Conservation (phyloP, 2,329 filamentous ascomycete species). For the Exophiala sp. region DNA sequence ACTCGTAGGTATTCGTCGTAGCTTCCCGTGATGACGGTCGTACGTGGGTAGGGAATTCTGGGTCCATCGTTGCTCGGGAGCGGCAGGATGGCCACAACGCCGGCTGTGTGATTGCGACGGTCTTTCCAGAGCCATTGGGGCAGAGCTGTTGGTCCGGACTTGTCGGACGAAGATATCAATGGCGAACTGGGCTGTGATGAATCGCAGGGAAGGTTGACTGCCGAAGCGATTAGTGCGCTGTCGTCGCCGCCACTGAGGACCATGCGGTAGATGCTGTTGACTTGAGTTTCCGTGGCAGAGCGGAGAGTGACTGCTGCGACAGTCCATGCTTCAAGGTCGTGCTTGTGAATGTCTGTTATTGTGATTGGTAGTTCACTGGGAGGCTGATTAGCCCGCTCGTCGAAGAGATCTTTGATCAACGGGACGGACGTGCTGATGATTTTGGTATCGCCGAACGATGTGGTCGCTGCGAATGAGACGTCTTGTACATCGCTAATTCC, state of each 20-base stretch:
- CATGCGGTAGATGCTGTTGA: conserved; percentile 1
- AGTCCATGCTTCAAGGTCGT: conserved; percentile 70
- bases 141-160: background rate
- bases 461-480: conserved; percentile 34
- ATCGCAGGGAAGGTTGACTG: conserved; percentile 30
- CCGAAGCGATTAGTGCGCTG: conserved; percentile 47
- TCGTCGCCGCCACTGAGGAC: conserved; percentile 68
- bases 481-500: conserved; percentile 15
- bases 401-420: conserved; percentile 34
- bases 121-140: conserved; percentile 44
- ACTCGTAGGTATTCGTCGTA: conserved; percentile 84
- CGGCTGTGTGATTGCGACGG: conserved; percentile 64
- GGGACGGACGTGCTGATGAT: conserved; percentile 30
- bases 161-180: conserved; percentile 19
- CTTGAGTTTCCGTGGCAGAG: background rate
- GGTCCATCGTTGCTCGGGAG: conserved; percentile 40
- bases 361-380: conserved; percentile 29
- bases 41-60: conserved; percentile 28
- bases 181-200: background rate
- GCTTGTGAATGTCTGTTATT: conserved; percentile 32
- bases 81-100: conserved; percentile 82
- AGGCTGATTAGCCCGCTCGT: conserved; percentile 3
- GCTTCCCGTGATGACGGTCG: conserved; percentile 75
- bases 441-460: conserved; percentile 34
- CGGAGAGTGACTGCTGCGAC: conserved; percentile 54